Evolutionary conservation across 2,329 filamentous ascomycete genomes (phyloP).

Genomic region (Incumbomyces delicatus): DNA sequence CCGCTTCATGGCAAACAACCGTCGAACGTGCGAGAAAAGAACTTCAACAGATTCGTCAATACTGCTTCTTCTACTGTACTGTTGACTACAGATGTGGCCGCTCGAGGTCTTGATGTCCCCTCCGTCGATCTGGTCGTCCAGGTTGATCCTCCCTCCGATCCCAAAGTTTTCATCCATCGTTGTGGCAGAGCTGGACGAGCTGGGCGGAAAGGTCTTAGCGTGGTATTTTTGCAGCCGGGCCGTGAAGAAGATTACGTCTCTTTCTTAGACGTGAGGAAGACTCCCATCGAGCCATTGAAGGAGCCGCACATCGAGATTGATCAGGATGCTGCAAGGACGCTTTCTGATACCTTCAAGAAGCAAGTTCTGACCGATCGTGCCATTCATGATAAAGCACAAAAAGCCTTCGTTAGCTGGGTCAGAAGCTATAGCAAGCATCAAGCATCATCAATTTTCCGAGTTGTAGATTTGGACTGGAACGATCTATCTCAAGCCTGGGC

Average conservation of each 20-base stretch:
- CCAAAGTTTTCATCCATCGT: conserved; percentile 67
- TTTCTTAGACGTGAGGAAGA: conserved; percentile 79
- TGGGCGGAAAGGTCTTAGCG: conserved; percentile 64
- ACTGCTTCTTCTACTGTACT: conserved; percentile 68
- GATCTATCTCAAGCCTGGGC: conserved; percentile 77
- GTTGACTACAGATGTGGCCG: conserved; percentile 85
- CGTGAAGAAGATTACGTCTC: conserved; percentile 82
- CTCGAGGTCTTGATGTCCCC: conserved; percentile 82
- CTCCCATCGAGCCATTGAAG: conserved; percentile 59
- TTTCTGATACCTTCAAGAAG: conserved; percentile 52
- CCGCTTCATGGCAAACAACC: conserved; percentile 88
- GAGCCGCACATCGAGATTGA: conserved; percentile 49
- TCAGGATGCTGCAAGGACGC: conserved; percentile 49
- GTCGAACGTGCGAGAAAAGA: conserved; percentile 76
- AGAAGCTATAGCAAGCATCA: conserved; percentile 86
- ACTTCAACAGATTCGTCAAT: conserved; percentile 70
- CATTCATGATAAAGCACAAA: conserved; percentile 77
- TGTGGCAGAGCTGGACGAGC: conserved; percentile 56
- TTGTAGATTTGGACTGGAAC: conserved; percentile 73
- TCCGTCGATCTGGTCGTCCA: conserved; percentile 86
- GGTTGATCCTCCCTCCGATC: conserved; percentile 74
- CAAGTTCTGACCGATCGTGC: conserved; percentile 49
- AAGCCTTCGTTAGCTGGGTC: conserved; percentile 88
- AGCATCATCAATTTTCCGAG: conserved; percentile 80
- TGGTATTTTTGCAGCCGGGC: conserved; percentile 76